Percentiles rank a stretch among this genome's conserved stretches.
phyloP scores from a whole-genome alignment of 164 flowering plant species.

The Chimonanthus salicifolius region DNA sequence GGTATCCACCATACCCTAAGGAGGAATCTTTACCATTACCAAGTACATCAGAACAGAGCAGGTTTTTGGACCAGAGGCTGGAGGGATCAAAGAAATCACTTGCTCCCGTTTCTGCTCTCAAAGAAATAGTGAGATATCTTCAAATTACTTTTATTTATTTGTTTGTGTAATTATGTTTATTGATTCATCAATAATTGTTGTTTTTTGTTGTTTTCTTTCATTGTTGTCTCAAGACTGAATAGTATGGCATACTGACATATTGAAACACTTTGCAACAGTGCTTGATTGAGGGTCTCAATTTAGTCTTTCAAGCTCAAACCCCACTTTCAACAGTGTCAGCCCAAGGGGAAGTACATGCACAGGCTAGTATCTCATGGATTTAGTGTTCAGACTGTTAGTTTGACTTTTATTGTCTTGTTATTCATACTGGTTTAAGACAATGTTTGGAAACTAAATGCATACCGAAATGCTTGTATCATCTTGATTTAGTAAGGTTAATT shows the following conservation, averaged over 20 bases:
- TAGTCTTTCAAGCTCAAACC: slow-evolving; percentile 37
- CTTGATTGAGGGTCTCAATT: slow-evolving; percentile 57
- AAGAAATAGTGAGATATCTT: slow-evolving; percentile 20
- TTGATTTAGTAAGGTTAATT: background rate
- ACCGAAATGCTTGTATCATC: background rate
- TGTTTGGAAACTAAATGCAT: background rate
- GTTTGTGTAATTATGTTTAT: too few species aligned
- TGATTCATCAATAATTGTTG: background rate
- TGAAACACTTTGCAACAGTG: slow-evolving; percentile 42
- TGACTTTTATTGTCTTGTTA: background rate
- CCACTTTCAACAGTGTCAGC: background rate
- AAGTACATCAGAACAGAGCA: slow-evolving; percentile 42
- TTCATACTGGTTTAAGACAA: background rate
- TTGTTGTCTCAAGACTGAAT: slow-evolving; percentile 3
- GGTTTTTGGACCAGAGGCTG: slow-evolving; percentile 44
- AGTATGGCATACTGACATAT: background rate
- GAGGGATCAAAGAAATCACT: slow-evolving; percentile 47
- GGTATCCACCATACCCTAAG: slow-evolving; percentile 32
- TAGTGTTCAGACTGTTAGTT: background rate
- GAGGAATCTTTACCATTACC: slow-evolving; percentile 43
- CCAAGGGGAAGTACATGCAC: slow-evolving; percentile 55
- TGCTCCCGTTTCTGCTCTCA: slow-evolving; percentile 25
- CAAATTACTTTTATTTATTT: slow-evolving; percentile 1
- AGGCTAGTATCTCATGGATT: slow-evolving; percentile 35
- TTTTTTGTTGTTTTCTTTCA: background rate